Evolutionary conservation across 805 yeast genomes (phyloP).

Genomic region (Yarrowia bubula): DNA sequence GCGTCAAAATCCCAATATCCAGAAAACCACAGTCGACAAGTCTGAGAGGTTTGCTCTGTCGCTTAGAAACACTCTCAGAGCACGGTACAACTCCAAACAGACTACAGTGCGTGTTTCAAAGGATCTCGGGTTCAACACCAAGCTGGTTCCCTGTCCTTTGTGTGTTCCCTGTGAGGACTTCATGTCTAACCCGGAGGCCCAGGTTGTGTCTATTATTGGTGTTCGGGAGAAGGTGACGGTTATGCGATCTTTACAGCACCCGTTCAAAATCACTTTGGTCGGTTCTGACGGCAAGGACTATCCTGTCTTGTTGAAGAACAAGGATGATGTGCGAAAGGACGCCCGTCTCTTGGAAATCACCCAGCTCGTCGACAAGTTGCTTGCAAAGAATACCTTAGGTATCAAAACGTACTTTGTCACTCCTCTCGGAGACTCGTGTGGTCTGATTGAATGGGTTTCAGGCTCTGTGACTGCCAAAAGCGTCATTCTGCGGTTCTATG

Average conservation of each 20-base stretch:
- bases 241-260: slow-evolving; percentile 81
- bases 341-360: slow-evolving; percentile 92
- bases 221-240: slow-evolving; percentile 69
- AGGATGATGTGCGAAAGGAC: slow-evolving; percentile 93
- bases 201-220: slow-evolving; percentile 51
- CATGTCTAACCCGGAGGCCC: slow-evolving; percentile 29
- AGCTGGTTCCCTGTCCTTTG: slow-evolving; percentile 27
- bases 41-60: slow-evolving; percentile 14
- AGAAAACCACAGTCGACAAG: not conserved
- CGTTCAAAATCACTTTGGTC: slow-evolving; percentile 67
- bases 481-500: slow-evolving; percentile 50
- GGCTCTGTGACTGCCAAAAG: slow-evolving; percentile 70
- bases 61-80: not conserved
- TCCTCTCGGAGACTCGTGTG: slow-evolving; percentile 81
- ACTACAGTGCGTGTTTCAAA: not conserved
- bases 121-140: slow-evolving; percentile 15
- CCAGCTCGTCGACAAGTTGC: slow-evolving; percentile 73
- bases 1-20: slow-evolving; percentile 1
- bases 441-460: slow-evolving; percentile 87
- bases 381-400: slow-evolving; percentile 59
- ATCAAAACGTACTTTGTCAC: slow-evolving; percentile 85
- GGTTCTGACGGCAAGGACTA: slow-evolving; percentile 80
- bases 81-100: slow-evolving; percentile 5
- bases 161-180: slow-evolving; percentile 34
- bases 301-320: slow-evolving; percentile 74